Base-by-base conservation (phyloP, 2,329 filamentous ascomycete species). In the Claviceps capensis region DNA sequence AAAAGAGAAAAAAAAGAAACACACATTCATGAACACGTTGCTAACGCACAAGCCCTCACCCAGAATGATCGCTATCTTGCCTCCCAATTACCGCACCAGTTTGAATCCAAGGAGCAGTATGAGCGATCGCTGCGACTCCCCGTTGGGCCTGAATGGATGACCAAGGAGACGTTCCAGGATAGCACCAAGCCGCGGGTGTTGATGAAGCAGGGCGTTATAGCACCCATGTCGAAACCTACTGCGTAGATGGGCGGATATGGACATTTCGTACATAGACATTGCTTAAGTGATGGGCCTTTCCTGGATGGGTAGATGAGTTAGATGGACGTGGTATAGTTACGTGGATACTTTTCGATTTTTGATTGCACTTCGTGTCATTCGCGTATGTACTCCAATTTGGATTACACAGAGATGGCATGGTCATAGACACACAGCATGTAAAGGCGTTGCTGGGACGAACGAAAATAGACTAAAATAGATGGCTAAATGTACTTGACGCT, bases 101-200 rank as follows among this genome's bases (percentile, higher is more conserved):
- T 89, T 67, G 91, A 96, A 74, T 88, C 79, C 30, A 78, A 77
- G 59, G 78, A 86, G 63, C 89, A 96, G 73, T 97, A 97, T 69
- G 93, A 98, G 74, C 76, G 91, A 49, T 86, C 85, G 57, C 72
- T 97, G 53, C 77, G 91, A 44, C 70, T 96, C 58, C 93, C 93
- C 1, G 81, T 97, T 55, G 93, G 93, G 1, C 88, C 86, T 16
- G 91, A 98, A 69, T 98, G 91, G 90, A 82, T 83, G 59, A 97
- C 91, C n/a, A 96, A 95, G 78, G 82, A 88, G 72, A 88, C 86
- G 14, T 93, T 93, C 77, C 90, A 97, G 73, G 81, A 85, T 60
- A 80, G 80, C 55, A 95, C 86, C 54, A 95, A 91, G 77, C 93
- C 93, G 53, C 81, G 88, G 61, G 79, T 97, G 58, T 74, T 97